phyloP scores from a whole-genome alignment of 257 asterid species.

The Fraxinus cuspidata region DNA sequence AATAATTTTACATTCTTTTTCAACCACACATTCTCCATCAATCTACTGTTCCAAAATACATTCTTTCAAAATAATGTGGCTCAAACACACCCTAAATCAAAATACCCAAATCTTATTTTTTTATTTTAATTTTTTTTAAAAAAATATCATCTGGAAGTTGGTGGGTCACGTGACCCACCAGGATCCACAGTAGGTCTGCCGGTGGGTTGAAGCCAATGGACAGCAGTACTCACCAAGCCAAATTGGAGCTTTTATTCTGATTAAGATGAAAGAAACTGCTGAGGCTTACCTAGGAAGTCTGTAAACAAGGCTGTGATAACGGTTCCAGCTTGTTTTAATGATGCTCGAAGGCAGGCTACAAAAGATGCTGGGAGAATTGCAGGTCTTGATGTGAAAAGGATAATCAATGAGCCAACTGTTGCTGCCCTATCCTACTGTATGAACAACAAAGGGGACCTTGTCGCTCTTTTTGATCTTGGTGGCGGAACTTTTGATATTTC shows the following conservation, averaged over 20 bases:
- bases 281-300: constrained; percentile 18
- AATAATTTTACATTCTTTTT: too few relatives aligned
- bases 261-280: constrained; percentile 8
- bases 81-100: too few relatives aligned
- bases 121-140: too few relatives aligned
- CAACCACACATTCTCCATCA: too few relatives aligned
- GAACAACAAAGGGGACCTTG: constrained; percentile 13
- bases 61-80: too few relatives aligned
- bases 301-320: constrained; percentile 20
- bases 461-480: constrained; percentile 3
- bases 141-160: too few relatives aligned
- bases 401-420: constrained; percentile 22
- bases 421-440: constrained; percentile 19
- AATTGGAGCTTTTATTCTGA: constrained; percentile 13
- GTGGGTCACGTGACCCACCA: too few relatives aligned
- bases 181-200: too few relatives aligned
- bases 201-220: constrained; percentile 24
- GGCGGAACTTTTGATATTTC: too few relatives aligned
- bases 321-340: constrained; percentile 20
- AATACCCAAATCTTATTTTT: too few relatives aligned
- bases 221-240: constrained; percentile 21
- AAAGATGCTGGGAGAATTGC: constrained; percentile 23
- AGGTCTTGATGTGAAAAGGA: constrained; percentile 18
- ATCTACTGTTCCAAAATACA: too few relatives aligned
- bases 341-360: constrained; percentile 12